A percentile compares a stretch with the other conserved stretches of the same genome.
These are phyloP conservation scores for Clonostachys rosea DNA, from an alignment of 2,329 filamentous ascomycete species.

Conservation along the genomic window DNA sequence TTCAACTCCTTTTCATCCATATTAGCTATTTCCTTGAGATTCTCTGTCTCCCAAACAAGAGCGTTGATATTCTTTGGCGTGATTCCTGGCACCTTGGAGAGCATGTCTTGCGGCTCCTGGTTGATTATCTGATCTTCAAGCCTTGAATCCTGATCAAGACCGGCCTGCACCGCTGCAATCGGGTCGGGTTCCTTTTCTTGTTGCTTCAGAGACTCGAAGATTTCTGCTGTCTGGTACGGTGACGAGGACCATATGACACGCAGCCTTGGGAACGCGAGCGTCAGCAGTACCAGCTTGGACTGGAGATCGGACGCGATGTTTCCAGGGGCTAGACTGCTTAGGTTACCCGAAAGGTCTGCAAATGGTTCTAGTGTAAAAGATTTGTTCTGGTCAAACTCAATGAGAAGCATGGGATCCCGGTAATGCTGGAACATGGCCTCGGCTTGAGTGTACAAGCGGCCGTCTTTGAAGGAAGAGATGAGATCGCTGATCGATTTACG, in stretches of 20 bases:
- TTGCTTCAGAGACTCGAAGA: constrained; percentile 90
- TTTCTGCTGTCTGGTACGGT: constrained; percentile 95
- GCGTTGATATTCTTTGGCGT: constrained; percentile 72
- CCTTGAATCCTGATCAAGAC: constrained; percentile 53
- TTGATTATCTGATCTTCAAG: constrained; percentile 72
- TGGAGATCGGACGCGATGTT: constrained; percentile 70
- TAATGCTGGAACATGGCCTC: constrained; percentile 96
- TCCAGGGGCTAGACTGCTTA: constrained; percentile 58
- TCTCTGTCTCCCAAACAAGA: constrained; percentile 69
- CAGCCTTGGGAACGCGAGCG: constrained; percentile 83
- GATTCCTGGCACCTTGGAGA: constrained; percentile 78
- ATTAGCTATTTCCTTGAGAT: constrained; percentile 78
- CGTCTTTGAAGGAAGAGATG: constrained; percentile 87
- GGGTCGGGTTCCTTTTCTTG: constrained; percentile 89
- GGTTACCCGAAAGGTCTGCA: constrained; percentile 59
- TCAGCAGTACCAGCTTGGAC: constrained; percentile 86
- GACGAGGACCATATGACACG: constrained; percentile 91
- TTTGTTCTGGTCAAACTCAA: constrained; percentile 97
- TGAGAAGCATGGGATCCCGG: constrained; percentile 82
- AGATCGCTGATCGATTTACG: constrained; percentile 90
- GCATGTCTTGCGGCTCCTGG: constrained; percentile 84
- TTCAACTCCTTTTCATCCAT: constrained; percentile 72
- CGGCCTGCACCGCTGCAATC: constrained; percentile 76
- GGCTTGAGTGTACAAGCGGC: constrained; percentile 84
- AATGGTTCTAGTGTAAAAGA: constrained; percentile 90